Evolutionary conservation across 192 early-diverging fungal genomes (phyloP).

Genomic region (Backusella morwellensis): DNA sequence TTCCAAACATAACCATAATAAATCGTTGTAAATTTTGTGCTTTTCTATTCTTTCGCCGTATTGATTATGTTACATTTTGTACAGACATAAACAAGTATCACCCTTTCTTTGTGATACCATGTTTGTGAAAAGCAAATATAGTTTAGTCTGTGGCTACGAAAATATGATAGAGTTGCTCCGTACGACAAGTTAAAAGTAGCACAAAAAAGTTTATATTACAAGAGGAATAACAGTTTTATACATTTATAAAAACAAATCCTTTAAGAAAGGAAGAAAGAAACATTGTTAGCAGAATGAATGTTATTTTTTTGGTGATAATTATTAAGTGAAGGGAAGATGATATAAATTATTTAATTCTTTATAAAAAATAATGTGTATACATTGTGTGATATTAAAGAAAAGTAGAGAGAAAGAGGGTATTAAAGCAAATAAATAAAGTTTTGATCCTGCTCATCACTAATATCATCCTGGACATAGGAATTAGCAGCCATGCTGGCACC

Average conservation of each 20-base stretch:
- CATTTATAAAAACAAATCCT: not conserved
- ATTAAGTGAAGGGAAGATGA: not conserved
- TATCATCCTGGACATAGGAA: not conserved
- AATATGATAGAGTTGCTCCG: not conserved
- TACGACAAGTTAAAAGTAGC: not conserved
- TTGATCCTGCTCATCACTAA: constrained; percentile 18
- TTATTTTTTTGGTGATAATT: not conserved
- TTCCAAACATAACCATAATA: no score
- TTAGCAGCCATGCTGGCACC: not conserved
- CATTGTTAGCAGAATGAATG: not conserved
- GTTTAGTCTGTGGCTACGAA: not conserved
- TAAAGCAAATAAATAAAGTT: constrained; percentile 33
- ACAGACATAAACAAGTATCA: not conserved
- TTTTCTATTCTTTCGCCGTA: not conserved
- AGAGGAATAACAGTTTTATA: not conserved
- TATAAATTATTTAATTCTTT: not conserved
- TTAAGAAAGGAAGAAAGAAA: not conserved
- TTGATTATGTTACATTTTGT: not conserved
- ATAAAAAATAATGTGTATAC: not conserved
- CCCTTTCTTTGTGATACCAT: not conserved
- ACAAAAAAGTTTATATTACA: constrained; percentile 2
- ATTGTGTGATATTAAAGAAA: not conserved
- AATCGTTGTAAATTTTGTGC: no score
- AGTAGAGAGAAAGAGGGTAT: not conserved
- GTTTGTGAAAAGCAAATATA: not conserved